Conservation (phyloP, 768 basidiomycete genomes). For the Neoboletus subvelutipes region DNA sequence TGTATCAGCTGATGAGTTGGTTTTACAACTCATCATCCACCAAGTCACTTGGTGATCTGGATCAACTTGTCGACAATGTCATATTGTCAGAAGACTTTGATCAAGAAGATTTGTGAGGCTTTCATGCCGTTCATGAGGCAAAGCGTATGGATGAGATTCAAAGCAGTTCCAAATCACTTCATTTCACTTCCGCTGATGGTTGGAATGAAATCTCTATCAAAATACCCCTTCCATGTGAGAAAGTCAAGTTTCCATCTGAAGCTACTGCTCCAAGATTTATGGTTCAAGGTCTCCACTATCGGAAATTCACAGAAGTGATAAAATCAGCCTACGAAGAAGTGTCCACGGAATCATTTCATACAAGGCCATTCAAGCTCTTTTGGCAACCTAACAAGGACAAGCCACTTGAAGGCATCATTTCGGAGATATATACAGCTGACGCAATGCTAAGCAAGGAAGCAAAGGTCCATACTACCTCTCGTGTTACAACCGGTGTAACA, state of each 20-base stretch:
- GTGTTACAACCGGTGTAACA: too few species aligned
- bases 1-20: too few species aligned
- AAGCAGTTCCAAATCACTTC: neutral
- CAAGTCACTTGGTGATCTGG: too few species aligned
- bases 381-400: neutral
- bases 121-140: neutral
- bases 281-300: slow-evolving; percentile 27
- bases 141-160: neutral
- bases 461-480: neutral
- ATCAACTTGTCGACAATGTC: too few species aligned
- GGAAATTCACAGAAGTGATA: slow-evolving; percentile 25
- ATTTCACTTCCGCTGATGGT: neutral
- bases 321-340: slow-evolving; percentile 20
- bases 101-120: slow-evolving; percentile 1
- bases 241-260: neutral
- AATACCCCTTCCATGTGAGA: neutral
- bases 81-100: slow-evolving; percentile 11
- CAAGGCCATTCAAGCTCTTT: slow-evolving; percentile 16
- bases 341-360: slow-evolving; percentile 14
- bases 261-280: neutral
- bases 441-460: neutral
- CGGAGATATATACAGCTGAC: neutral
- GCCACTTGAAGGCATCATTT: neutral
- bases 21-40: too few species aligned
- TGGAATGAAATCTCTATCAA: neutral